A percentile compares a stretch with the other conserved stretches of the same genome.
Conservation (phyloP, 2,329 filamentous ascomycete species). For the Eurotiales sp. region DNA sequence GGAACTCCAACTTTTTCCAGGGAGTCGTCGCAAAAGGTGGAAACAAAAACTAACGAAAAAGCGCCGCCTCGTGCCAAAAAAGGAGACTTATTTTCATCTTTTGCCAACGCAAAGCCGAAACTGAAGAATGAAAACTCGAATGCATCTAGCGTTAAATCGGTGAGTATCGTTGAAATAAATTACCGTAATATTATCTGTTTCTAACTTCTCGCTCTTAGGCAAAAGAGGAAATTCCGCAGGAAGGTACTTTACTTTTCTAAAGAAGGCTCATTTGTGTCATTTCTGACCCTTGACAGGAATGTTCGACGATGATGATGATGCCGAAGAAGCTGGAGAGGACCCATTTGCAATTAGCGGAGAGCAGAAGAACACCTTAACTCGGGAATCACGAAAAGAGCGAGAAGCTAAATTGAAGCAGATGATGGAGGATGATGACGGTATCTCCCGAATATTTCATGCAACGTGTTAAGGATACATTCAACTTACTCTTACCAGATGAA, state of each 20-base stretch:
- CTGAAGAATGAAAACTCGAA: constrained; percentile 41
- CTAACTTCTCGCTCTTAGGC: constrained; percentile 23
- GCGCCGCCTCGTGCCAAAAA: constrained; percentile 54
- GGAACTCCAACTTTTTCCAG: constrained; percentile 11
- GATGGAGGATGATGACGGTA: constrained; percentile 65
- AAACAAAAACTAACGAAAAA: constrained; percentile 21
- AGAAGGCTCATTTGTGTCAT: background rate
- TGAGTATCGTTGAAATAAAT: constrained; percentile 21
- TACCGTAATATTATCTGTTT: constrained; percentile 1
- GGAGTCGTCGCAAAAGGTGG: constrained; percentile 20
- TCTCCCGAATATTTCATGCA: constrained; percentile 19
- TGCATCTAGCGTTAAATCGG: constrained; percentile 29
- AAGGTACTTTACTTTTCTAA: constrained; percentile 33
- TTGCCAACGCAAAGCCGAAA: constrained; percentile 67
- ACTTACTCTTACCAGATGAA: constrained; percentile 44
- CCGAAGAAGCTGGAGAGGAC: constrained; percentile 55
- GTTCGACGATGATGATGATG: constrained; percentile 55
- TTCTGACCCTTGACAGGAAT: constrained; percentile 36
- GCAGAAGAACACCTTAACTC: constrained; percentile 32
- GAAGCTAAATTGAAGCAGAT: constrained; percentile 66
- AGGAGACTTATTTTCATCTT: constrained; percentile 72
- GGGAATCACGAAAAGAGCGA: constrained; percentile 56
- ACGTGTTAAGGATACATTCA: constrained; percentile 18
- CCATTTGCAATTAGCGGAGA: constrained; percentile 43
- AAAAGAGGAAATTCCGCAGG: constrained; percentile 42